Base-by-base conservation (phyloP, 805 yeast species). In the Wickerhamomyces tratensis region DNA sequence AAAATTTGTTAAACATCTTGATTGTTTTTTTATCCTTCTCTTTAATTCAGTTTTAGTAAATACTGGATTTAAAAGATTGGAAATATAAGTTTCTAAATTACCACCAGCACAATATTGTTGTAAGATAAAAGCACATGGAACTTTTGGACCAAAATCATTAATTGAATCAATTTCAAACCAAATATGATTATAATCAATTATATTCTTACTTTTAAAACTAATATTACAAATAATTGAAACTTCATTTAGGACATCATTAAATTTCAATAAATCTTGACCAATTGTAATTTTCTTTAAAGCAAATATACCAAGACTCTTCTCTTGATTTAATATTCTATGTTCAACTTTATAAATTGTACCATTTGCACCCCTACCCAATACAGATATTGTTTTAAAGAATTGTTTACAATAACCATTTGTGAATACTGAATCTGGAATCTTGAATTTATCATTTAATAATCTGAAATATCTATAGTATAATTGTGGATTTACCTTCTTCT, bases 21-120 rank as follows among this genome's bases (percentile, higher is more conserved):
- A 71, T 9, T 5, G 4, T 12, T 31, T 31, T 2, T 31, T 7
- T 8, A 31, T 52, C 41, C 55, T 48, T 49, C 61, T 67, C 44
- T 74, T 71, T 48, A 58, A 48, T 8, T 57, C 54, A 36, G 69
- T 59, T 27, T 68, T 62, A 7, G 58, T 53, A 12, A 66, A 49
- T 38, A 61, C 62, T 1, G 76, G 72, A 25, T 56, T 52, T 35
- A 57, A 55, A 41, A 63, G 56, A 46, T 57, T 54, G 6, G 58
- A 50, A 1, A 82, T 67, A 48, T 82, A 70, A 42, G 79, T 84
- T 52, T 88, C 96, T 43, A 88, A 61, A 36, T 86, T 86, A 0
- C 96, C 96, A 13, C 95, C 95, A 40, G 77, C 82, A 55, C 96
- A 88, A 56, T 83, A 88, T 55, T 88, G 95, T 58, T 85, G 91